These are phyloP conservation scores for Spathaspora sp. DNA, from an alignment of 1,139 yeast genomes.

Conservation along the genomic window DNA sequence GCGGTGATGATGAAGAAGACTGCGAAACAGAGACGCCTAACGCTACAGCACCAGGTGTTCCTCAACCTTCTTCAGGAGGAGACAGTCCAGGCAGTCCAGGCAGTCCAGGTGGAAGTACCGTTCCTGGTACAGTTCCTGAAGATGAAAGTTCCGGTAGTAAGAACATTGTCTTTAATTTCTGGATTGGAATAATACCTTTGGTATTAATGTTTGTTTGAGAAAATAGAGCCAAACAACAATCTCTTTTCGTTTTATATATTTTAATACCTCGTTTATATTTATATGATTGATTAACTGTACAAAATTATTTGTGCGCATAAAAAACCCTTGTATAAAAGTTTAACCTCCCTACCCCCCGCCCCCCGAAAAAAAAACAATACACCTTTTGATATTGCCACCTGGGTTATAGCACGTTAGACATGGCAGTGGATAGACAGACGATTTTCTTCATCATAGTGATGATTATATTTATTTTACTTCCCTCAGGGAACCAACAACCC, in stretches of 20 bases:
- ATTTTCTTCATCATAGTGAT: conserved; percentile 37
- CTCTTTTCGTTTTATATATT: background rate
- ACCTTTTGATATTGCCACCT: background rate
- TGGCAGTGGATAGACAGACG: conserved; percentile 41
- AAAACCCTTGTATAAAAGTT: too few relatives aligned
- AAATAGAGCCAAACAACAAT: background rate
- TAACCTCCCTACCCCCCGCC: background rate
- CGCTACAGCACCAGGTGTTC: background rate
- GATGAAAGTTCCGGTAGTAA: background rate
- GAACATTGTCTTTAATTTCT: background rate
- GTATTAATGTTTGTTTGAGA: background rate
- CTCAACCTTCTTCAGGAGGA: conserved; percentile 2
- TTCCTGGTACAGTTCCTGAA: background rate
- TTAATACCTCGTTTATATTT: background rate
- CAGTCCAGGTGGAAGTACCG: too few relatives aligned
- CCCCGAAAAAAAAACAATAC: background rate
- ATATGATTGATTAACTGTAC: background rate
- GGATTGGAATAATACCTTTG: background rate
- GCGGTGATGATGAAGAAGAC: conserved; percentile 15
- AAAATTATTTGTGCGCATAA: too few relatives aligned
- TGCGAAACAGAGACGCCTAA: too few relatives aligned
- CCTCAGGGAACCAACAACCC: conserved; percentile 26
- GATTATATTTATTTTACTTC: conserved; percentile 36
- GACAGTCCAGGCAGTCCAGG: too few relatives aligned
- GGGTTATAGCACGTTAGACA: conserved; percentile 4